Conservation (phyloP, 352 stramenopile genomes). For the Pythium sp. region DNA sequence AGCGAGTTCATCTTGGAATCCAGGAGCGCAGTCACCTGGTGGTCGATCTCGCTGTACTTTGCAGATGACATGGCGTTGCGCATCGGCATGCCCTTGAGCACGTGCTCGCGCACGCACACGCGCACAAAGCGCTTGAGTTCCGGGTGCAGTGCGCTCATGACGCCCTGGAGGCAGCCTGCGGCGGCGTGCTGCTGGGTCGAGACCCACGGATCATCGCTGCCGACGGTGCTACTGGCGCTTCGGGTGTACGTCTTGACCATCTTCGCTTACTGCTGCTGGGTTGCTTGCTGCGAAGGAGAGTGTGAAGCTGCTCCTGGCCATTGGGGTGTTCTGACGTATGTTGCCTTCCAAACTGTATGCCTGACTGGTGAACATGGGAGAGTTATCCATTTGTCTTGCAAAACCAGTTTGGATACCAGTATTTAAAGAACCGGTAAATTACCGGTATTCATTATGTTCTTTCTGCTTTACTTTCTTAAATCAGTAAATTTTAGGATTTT, state of each 20-base stretch:
- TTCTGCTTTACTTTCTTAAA: no score
- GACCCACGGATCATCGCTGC: conserved; percentile 4
- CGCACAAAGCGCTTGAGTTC: conserved; percentile 15
- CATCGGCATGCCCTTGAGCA: conserved; percentile 12
- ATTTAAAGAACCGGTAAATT: not conserved
- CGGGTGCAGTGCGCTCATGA: conserved; percentile 14
- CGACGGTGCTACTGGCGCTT: not conserved
- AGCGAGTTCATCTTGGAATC: conserved; percentile 9
- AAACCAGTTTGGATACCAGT: not conserved
- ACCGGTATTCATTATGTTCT: no score
- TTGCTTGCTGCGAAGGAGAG: not conserved
- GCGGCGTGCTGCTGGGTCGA: conserved; percentile 5
- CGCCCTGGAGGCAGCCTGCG: conserved; percentile 5
- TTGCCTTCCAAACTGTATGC: not conserved
- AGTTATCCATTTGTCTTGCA: conserved; percentile 2
- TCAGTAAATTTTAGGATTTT: no score
- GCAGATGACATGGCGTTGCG: conserved; percentile 8
- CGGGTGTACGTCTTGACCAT: conserved; percentile 2
- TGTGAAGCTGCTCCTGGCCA: not conserved
- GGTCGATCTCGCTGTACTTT: conserved; percentile 11
- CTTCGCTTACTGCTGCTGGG: not conserved
- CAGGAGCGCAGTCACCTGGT: conserved; percentile 7
- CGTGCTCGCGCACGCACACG: conserved; percentile 12
- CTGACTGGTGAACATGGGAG: not conserved
- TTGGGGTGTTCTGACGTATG: not conserved